These are phyloP conservation scores for Plasmodium malariae DNA, from an alignment of 169 alveolate genomes.

Conservation along the genomic window DNA sequence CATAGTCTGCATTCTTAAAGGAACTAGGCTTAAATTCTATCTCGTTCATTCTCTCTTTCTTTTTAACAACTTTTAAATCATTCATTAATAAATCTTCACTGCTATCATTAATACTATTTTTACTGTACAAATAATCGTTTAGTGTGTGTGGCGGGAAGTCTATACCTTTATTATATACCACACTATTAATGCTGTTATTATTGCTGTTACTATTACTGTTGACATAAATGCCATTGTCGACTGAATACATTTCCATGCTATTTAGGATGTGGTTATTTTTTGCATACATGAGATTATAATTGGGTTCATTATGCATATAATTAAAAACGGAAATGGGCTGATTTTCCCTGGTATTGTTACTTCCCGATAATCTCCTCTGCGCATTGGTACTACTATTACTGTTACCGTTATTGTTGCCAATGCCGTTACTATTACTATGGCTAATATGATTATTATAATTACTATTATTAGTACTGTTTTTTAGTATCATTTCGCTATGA, in stretches of 20 bases:
- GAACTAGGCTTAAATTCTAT: constrained; percentile 41
- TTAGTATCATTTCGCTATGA: constrained; percentile 18
- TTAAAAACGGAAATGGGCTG: constrained; percentile 22
- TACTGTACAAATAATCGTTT: not conserved
- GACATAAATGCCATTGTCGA: constrained; percentile 17
- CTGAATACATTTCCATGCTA: constrained; percentile 25
- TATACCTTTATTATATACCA: not conserved
- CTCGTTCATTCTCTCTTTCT: constrained; percentile 46
- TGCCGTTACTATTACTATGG: not conserved
- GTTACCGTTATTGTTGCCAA: not conserved
- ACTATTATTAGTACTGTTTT: not conserved
- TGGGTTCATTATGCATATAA: constrained; percentile 19
- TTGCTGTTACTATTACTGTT: not conserved
- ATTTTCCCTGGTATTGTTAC: constrained; percentile 36
- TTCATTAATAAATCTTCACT: constrained; percentile 41
- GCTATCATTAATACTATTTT: not conserved
- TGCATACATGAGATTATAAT: constrained; percentile 30
- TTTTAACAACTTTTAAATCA: constrained; percentile 20
- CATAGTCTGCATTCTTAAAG: constrained; percentile 10
- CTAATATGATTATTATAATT: too few species aligned
- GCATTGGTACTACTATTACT: not conserved
- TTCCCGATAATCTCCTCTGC: constrained; percentile 13
- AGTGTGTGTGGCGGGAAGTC: not conserved
- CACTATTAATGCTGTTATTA: too few species aligned
- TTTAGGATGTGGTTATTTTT: not conserved